Conservation (phyloP, 1,139 yeast species). For the Kluyveromyces marxianus region DNA sequence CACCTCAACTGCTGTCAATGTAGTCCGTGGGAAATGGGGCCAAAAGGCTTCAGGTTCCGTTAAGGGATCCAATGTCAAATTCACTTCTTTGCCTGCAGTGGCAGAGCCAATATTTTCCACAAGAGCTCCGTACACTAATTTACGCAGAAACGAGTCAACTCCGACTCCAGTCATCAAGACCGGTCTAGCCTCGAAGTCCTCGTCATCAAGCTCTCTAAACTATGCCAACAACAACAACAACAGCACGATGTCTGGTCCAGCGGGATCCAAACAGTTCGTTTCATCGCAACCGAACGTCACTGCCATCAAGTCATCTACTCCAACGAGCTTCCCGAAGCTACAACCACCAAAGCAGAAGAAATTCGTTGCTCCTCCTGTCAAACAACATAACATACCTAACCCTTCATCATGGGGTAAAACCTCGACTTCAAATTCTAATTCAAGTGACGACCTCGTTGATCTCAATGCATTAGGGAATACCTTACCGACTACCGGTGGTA, state of each 20-base stretch:
- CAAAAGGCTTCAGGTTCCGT: conserved; percentile 5
- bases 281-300: conserved; percentile 5
- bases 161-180: conserved; percentile 16
- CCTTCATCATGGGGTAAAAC: conserved; percentile 28
- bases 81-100: conserved; percentile 4
- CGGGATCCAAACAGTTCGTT: too few species aligned
- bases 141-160: conserved; percentile 1
- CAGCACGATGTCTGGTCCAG: conserved; percentile 10
- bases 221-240: conserved; percentile 9
- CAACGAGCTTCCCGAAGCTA: conserved; percentile 42
- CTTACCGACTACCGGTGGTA: conserved; percentile 13
- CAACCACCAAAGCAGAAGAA: conserved; percentile 35
- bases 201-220: conserved; percentile 17
- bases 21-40: conserved; percentile 27
- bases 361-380: conserved; percentile 35
- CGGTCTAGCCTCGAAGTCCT: conserved; percentile 9
- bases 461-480: conserved; percentile 3
- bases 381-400: conserved; percentile 28
- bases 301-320: conserved; percentile 2
- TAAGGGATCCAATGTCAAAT: conserved; percentile 1
- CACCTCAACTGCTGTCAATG: conserved; percentile 15
- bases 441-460: conserved; percentile 8
- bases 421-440: background rate
- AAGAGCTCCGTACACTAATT: conserved; percentile 1
- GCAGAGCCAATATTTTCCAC: conserved; percentile 4